These are phyloP conservation scores for Yamadazyma trypodendri DNA, from an alignment of 1,139 yeast species.

Conservation along the genomic window DNA sequence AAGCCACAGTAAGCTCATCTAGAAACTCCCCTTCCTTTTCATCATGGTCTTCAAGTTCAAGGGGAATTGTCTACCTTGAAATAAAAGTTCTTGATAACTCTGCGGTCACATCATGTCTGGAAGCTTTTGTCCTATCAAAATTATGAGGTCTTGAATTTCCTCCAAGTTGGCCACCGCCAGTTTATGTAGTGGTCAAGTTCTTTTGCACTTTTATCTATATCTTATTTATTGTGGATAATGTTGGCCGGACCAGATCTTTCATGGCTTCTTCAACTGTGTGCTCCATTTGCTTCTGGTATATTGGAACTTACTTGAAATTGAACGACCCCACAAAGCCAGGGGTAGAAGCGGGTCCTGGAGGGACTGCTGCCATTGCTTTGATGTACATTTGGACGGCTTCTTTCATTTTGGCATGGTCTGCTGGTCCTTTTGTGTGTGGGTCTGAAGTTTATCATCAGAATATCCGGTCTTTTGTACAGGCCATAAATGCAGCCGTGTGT, in stretches of 20 bases:
- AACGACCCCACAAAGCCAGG: conserved; percentile 40
- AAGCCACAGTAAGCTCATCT: too few relatives aligned
- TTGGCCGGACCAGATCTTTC: conserved; percentile 25
- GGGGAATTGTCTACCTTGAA: too few relatives aligned
- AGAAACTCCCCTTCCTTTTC: too few relatives aligned
- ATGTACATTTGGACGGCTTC: conserved; percentile 48
- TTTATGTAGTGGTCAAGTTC: conserved; percentile 13
- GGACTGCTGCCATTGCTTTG: conserved; percentile 42
- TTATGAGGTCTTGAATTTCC: too few relatives aligned
- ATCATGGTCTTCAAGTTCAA: too few relatives aligned
- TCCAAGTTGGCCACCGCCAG: too few relatives aligned
- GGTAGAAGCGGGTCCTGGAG: conserved; percentile 41
- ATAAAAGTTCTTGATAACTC: too few relatives aligned
- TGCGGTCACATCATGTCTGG: too few relatives aligned
- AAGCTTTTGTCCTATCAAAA: too few relatives aligned
- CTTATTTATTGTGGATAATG: conserved; percentile 10
- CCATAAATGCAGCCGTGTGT: conserved; percentile 41
- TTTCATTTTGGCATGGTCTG: conserved; percentile 44
- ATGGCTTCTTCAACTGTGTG: conserved; percentile 37
- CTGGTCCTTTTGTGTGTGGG: conserved; percentile 45
- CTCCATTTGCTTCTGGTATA: conserved; percentile 43
- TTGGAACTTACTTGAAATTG: conserved; percentile 39
- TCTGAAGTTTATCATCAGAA: conserved; percentile 43
- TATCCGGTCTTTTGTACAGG: conserved; percentile 42
- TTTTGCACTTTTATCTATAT: conserved; percentile 11